Conservation (phyloP, 257 asterid genomes). For the Perilla frutescens region DNA sequence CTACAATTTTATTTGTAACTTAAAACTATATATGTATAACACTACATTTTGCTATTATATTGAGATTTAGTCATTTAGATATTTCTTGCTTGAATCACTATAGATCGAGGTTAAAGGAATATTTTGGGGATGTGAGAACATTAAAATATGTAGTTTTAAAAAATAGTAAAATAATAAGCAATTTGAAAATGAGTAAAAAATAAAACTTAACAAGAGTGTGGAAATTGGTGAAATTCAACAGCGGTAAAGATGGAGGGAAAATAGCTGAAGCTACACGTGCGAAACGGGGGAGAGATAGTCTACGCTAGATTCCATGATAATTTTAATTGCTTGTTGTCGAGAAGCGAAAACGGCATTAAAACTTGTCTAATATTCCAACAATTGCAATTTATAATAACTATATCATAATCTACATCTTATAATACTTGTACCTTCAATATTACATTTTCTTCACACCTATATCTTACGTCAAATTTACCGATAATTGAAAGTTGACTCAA, state of each 20-base stretch:
- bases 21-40: too few relatives aligned
- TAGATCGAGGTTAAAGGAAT: constrained; percentile 25
- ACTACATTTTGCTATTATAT: too few relatives aligned
- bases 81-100: constrained; percentile 25
- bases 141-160: constrained; percentile 24
- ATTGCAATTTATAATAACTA: too few relatives aligned
- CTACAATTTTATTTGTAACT: too few relatives aligned
- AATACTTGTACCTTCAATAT: too few relatives aligned
- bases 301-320: constrained; percentile 29
- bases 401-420: too few relatives aligned
- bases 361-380: too few relatives aligned
- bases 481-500: too few relatives aligned
- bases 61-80: not conserved
- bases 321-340: too few relatives aligned
- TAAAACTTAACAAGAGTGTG: constrained; percentile 26
- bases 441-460: too few relatives aligned
- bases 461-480: too few relatives aligned
- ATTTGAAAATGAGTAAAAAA: constrained; percentile 31
- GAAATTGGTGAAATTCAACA: constrained; percentile 35
- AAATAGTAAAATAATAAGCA: constrained; percentile 22
- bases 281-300: constrained; percentile 25
- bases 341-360: too few relatives aligned
- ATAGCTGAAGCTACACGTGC: constrained; percentile 59
- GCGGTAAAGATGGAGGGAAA: constrained; percentile 53
- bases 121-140: constrained; percentile 37